phyloP scores from a whole-genome alignment of 1,284 basidiomycete species.

The Fomitopsis betulina region DNA sequence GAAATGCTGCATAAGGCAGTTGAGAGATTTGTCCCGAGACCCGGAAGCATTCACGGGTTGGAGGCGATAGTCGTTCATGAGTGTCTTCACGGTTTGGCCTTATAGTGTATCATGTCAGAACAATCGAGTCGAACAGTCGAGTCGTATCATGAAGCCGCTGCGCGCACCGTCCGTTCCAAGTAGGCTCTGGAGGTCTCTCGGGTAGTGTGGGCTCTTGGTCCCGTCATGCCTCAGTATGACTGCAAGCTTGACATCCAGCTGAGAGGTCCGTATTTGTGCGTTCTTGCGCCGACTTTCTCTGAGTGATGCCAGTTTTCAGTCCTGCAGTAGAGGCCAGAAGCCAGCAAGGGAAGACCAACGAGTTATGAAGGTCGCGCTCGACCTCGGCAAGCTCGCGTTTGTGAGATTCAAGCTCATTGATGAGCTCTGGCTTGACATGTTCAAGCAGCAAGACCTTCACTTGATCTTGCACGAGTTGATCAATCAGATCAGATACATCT shows the following conservation, averaged over 20 bases:
- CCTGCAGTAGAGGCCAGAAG: not conserved
- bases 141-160: slow-evolving; percentile 15
- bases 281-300: slow-evolving; percentile 54
- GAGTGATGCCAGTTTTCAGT: not conserved
- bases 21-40: slow-evolving; percentile 41
- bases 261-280: slow-evolving; percentile 36
- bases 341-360: slow-evolving; percentile 45
- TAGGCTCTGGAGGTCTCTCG: slow-evolving; percentile 40
- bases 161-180: slow-evolving; percentile 39
- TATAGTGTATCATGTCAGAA: not conserved
- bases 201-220: slow-evolving; percentile 38
- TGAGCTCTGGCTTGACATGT: slow-evolving; percentile 42
- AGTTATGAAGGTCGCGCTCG: slow-evolving; percentile 35
- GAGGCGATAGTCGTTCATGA: slow-evolving; percentile 42
- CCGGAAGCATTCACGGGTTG: slow-evolving; percentile 11
- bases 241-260: slow-evolving; percentile 35
- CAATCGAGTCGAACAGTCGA: not conserved
- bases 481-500: slow-evolving; percentile 30
- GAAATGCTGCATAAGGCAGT: slow-evolving; percentile 46
- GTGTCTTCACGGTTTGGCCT: slow-evolving; percentile 32
- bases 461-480: slow-evolving; percentile 33
- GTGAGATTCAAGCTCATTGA: slow-evolving; percentile 42
- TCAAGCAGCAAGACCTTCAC: slow-evolving; percentile 38
- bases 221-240: slow-evolving; percentile 43
- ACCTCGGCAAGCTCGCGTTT: slow-evolving; percentile 41